A percentile compares a stretch with the other conserved stretches of the same genome.
Conservation (phyloP, 2,329 filamentous ascomycete species). For the Blumeria hordei region DNA sequence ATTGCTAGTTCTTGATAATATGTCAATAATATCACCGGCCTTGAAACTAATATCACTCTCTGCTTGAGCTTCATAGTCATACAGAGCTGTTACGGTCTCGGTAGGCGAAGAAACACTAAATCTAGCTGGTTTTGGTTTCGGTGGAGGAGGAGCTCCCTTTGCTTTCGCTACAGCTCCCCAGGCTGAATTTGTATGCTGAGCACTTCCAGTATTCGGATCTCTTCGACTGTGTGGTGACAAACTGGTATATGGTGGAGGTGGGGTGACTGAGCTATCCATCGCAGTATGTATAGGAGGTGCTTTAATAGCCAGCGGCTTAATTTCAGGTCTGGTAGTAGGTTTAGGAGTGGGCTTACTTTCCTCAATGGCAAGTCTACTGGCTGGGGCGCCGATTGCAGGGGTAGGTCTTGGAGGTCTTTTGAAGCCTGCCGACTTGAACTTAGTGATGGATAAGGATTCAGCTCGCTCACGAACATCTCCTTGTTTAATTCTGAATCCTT, state of each 20-base stretch:
- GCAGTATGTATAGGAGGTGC: slow-evolving; percentile 17
- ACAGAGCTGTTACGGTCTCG: slow-evolving; percentile 73
- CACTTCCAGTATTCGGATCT: slow-evolving; percentile 15
- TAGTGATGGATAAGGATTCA: slow-evolving; percentile 66
- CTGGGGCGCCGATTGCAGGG: slow-evolving; percentile 8
- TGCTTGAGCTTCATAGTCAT: slow-evolving; percentile 89
- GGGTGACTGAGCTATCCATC: slow-evolving; percentile 25
- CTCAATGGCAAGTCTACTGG: slow-evolving; percentile 13
- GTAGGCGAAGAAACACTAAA: slow-evolving; percentile 38
- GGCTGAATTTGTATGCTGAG: slow-evolving; percentile 19
- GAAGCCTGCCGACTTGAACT: slow-evolving; percentile 73
- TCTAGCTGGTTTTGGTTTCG: slow-evolving; percentile 58
- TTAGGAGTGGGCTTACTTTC: slow-evolving; percentile 14
- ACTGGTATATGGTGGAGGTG: slow-evolving; percentile 48
- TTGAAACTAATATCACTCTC: slow-evolving; percentile 83
- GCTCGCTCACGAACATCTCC: slow-evolving; percentile 65
- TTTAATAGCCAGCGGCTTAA: slow-evolving; percentile 7
- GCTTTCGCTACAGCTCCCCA: slow-evolving; percentile 35
- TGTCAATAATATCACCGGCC: slow-evolving; percentile 75
- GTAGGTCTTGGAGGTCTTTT: slow-evolving; percentile 19
- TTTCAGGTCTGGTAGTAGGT: slow-evolving; percentile 12
- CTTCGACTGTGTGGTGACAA: slow-evolving; percentile 4
- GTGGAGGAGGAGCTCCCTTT: slow-evolving; percentile 42
- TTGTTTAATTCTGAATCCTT: slow-evolving; percentile 71
- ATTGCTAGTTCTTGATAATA: slow-evolving; percentile 59